A percentile compares a stretch with the other conserved stretches of the same genome.
Conservation (phyloP, 108 stramenopile genomes). For the Nitzschia sp. region DNA sequence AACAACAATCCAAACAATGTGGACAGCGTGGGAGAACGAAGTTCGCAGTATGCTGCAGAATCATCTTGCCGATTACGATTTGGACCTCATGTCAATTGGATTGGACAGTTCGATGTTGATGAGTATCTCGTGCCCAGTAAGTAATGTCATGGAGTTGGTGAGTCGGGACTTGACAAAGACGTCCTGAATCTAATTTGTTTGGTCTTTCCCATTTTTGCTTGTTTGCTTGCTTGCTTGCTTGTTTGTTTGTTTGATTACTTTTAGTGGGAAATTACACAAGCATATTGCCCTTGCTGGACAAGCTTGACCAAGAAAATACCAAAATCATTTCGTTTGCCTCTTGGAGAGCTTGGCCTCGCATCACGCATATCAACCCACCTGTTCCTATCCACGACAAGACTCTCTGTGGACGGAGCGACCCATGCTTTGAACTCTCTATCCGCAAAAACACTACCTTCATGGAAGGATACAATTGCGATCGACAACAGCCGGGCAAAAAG, state of each 20-base stretch:
- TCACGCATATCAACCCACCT: constrained; percentile 32
- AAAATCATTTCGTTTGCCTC: constrained; percentile 55
- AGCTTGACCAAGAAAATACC: constrained; percentile 41
- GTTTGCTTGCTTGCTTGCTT: no score
- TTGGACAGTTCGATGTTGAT: constrained; percentile 82
- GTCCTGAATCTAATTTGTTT: neutral
- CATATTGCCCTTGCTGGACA: constrained; percentile 38
- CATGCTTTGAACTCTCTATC: constrained; percentile 59
- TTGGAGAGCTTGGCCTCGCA: constrained; percentile 63
- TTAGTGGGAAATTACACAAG: constrained; percentile 35
- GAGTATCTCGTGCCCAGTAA: constrained; percentile 78
- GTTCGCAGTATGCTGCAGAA: constrained; percentile 88
- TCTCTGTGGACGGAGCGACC: constrained; percentile 26
- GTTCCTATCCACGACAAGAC: constrained; percentile 17
- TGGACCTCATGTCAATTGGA: constrained; percentile 82
- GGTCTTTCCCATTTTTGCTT: no score
- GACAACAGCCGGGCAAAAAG: constrained; percentile 71
- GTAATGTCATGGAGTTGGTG: neutral
- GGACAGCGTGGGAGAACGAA: constrained; percentile 67
- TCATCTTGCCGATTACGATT: constrained; percentile 81
- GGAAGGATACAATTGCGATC: constrained; percentile 87
- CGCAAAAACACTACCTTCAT: constrained; percentile 63
- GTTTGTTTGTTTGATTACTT: neutral
- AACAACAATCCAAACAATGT: constrained; percentile 72
- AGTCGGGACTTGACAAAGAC: neutral